Base-by-base conservation (phyloP, 768 basidiomycete species). In the Mycena kentingensis region DNA sequence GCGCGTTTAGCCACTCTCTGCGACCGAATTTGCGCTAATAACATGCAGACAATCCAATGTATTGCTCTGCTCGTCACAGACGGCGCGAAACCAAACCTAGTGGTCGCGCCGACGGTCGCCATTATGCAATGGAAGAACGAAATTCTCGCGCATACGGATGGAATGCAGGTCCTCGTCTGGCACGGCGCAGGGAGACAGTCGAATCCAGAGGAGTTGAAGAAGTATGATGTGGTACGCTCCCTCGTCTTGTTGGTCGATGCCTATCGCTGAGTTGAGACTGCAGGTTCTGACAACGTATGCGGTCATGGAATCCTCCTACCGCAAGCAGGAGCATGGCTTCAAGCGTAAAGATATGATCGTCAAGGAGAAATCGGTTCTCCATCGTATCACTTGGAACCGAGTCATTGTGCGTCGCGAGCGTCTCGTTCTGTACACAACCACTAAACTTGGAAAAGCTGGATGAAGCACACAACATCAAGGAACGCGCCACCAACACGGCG, bases 391-490 rank as follows among this genome's bases (percentile, higher is more conserved):
- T 43, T 99, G 97, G 96, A 82, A 86, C 53, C 75, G 93, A 53
- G 77, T 92, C 41, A 74, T 93, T 24, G 87, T 87, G 59, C 25
- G 86, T 77, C 25, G 41, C 28, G 28, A 36, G 26, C 38, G 43
- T 35, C 15, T 21, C 42, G 16, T 15, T 46, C 21, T 35, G 22
- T 19, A 18, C 4, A 15, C 19, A 34, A 28, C n/a, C 42, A 29
- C 43, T 49, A 49, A 52, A 53, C 29, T 12, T 28, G 31, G 15
- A 50, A 3, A 54, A 91, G 88, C 81, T 97, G 37, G 94, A 98
- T 60, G 94, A 97, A 73, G 96, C 95, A 5, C 96, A 98, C 70
- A 98, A 95, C 66, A 98, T 98, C 75, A 98, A 98, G 65, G 96
- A 98, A 65, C 84, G 96, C 3, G 73, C 84, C 3, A 94, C 92